A percentile compares a stretch with the other conserved stretches of the same genome.
phyloP scores from a whole-genome alignment of 164 flowering plant species.

The Kalanchoe fedtschenkoi region DNA sequence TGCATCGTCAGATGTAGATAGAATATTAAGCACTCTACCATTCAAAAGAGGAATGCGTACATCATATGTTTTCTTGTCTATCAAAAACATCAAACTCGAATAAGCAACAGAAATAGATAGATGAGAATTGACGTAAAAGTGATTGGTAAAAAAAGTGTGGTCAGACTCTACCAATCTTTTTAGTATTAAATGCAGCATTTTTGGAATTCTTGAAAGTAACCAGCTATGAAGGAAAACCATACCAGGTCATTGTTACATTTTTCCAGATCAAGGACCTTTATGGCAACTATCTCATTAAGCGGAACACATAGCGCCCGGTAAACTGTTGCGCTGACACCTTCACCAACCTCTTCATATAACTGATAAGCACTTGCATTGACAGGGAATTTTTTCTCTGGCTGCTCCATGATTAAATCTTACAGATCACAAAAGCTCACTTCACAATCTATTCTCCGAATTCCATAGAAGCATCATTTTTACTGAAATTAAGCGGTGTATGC shows the following conservation, averaged over 20 bases:
- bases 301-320: slow-evolving; percentile 83
- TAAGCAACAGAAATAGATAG: not conserved
- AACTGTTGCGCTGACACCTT: slow-evolving; percentile 89
- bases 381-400: slow-evolving; percentile 56
- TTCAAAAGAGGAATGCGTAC: not conserved
- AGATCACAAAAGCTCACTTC: slow-evolving; percentile 16
- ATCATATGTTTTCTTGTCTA: not conserved
- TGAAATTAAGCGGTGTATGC: slow-evolving; percentile 13
- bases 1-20: not conserved
- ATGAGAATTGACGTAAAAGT: too few relatives aligned
- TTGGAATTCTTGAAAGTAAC: not conserved
- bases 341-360: slow-evolving; percentile 85
- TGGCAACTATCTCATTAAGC: slow-evolving; percentile 74
- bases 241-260: slow-evolving; percentile 87
- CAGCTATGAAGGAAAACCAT: slow-evolving; percentile 14
- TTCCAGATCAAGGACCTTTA: slow-evolving; percentile 91
- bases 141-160: too few relatives aligned
- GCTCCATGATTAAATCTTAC: slow-evolving; percentile 38
- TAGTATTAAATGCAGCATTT: not conserved
- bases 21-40: not conserved
- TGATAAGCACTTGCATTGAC: slow-evolving; percentile 61
- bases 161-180: not conserved
- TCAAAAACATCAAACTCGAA: not conserved
- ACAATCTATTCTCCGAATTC: slow-evolving; percentile 10
- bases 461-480: slow-evolving; percentile 1